Evolutionary conservation across 108 stramenopile species (phyloP).

Genomic region (Chaetoceros muelleri): DNA sequence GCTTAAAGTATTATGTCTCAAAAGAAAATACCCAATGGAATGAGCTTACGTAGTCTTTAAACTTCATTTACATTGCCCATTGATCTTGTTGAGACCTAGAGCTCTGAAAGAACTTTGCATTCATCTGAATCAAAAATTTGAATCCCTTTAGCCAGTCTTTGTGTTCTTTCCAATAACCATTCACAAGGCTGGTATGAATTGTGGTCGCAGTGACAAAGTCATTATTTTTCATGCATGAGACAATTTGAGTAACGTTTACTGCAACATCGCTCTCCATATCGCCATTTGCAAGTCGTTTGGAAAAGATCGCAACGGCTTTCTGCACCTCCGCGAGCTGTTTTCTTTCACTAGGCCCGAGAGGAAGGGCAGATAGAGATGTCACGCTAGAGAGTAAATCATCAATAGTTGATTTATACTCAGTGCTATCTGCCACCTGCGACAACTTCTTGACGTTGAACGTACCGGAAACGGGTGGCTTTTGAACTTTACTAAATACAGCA

Average conservation of each 20-base stretch:
- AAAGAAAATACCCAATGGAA: too few relatives aligned
- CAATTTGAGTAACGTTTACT: slow-evolving; percentile 34
- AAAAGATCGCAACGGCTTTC: slow-evolving; percentile 63
- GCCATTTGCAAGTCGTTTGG: slow-evolving; percentile 58
- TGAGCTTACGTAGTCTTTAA: too few relatives aligned
- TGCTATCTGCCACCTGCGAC: slow-evolving; percentile 28
- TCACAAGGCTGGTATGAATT: slow-evolving; percentile 66
- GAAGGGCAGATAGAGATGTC: slow-evolving; percentile 18
- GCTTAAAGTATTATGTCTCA: too few relatives aligned
- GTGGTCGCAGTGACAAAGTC: slow-evolving; percentile 57
- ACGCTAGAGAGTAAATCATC: slow-evolving; percentile 48
- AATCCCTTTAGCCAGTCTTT: slow-evolving; percentile 96
- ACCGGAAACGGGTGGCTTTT: slow-evolving; percentile 54
- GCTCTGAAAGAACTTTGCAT: too few relatives aligned
- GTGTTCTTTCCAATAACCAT: slow-evolving; percentile 80
- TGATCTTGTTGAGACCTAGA: too few relatives aligned
- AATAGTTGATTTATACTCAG: slow-evolving; percentile 40
- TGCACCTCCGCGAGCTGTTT: slow-evolving; percentile 66
- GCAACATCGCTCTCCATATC: slow-evolving; percentile 44
- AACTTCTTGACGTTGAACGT: slow-evolving; percentile 35
- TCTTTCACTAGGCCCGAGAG: slow-evolving; percentile 46
- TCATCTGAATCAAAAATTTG: slow-evolving; percentile 83
- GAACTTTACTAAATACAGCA: slow-evolving; percentile 33
- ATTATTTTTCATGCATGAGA: slow-evolving; percentile 29
- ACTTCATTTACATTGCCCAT: too few relatives aligned